Conservation (phyloP, 2,329 filamentous ascomycete genomes). For the Calycina marina region DNA sequence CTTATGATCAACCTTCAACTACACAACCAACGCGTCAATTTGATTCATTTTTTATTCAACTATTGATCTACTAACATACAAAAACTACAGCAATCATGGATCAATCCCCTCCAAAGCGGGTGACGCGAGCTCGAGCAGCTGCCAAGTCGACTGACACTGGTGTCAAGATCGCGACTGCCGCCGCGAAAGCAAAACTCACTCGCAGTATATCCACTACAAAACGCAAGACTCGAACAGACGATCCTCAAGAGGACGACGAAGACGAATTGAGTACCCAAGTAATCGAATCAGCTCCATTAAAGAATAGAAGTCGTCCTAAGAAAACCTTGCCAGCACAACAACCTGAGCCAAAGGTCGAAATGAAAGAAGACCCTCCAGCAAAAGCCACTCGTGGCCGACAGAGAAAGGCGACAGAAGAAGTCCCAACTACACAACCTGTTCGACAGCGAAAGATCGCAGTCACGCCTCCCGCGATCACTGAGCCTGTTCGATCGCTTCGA, state of each 20-base stretch:
- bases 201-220: conserved; percentile 25
- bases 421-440: conserved; percentile 3
- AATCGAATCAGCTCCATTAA: conserved; percentile 20
- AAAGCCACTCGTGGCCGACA: conserved; percentile 30
- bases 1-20: too few species aligned
- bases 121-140: conserved; percentile 36
- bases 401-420: conserved; percentile 24
- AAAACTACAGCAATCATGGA: conserved; percentile 26
- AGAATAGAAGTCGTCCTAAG: conserved; percentile 31
- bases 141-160: conserved; percentile 26
- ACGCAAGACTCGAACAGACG: conserved; percentile 39
- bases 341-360: conserved; percentile 9
- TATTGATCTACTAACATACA: conserved; percentile 5
- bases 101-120: conserved; percentile 41
- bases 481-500: conserved; percentile 11
- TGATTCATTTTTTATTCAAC: conserved; percentile 1
- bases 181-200: conserved; percentile 28
- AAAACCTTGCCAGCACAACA: conserved; percentile 23
- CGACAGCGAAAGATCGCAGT: conserved; percentile 23
- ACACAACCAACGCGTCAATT: not conserved
- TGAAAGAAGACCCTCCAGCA: conserved; percentile 14
- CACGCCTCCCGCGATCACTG: conserved; percentile 11
- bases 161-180: conserved; percentile 32
- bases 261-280: conserved; percentile 10
- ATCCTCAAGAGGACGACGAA: conserved; percentile 19